A percentile compares a stretch with the other conserved stretches of the same genome.
Evolutionary conservation across 2,329 filamentous ascomycete species (phyloP).

Genomic region (Neonectria hederae): DNA sequence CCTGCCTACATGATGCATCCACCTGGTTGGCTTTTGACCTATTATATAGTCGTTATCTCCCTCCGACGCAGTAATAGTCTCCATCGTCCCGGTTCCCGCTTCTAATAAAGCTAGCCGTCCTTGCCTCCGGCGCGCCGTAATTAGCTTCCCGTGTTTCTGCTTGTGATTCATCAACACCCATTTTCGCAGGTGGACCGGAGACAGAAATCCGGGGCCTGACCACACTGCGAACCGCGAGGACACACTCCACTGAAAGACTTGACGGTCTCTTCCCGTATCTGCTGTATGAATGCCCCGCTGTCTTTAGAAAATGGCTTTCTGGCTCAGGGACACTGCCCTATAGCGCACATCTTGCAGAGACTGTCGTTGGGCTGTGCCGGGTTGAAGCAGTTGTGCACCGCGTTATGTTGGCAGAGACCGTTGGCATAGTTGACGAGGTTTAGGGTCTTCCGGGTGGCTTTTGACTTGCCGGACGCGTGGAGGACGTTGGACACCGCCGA

Average conservation of each 20-base stretch:
- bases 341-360: conserved; percentile 40
- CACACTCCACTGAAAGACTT: background rate
- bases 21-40: conserved; percentile 11
- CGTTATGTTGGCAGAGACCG: conserved; percentile 37
- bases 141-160: background rate
- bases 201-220: conserved; percentile 1
- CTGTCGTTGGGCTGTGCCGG: conserved; percentile 28
- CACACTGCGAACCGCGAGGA: background rate
- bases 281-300: background rate
- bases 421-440: conserved; percentile 35
- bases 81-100: conserved; percentile 7
- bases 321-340: conserved; percentile 36
- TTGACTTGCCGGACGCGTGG: conserved; percentile 7
- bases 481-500: background rate
- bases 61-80: background rate
- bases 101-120: background rate
- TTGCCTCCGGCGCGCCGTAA: background rate
- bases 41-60: conserved; percentile 11
- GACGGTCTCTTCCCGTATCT: background rate
- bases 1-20: conserved; percentile 8
- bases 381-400: conserved; percentile 38
- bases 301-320: background rate
- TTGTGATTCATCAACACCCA: background rate
- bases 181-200: conserved; percentile 7
- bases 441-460: conserved; percentile 8